A percentile compares a stretch with the other conserved stretches of the same genome.
phyloP scores from a whole-genome alignment of 164 flowering plant genomes.

The Amborella trichopoda region DNA sequence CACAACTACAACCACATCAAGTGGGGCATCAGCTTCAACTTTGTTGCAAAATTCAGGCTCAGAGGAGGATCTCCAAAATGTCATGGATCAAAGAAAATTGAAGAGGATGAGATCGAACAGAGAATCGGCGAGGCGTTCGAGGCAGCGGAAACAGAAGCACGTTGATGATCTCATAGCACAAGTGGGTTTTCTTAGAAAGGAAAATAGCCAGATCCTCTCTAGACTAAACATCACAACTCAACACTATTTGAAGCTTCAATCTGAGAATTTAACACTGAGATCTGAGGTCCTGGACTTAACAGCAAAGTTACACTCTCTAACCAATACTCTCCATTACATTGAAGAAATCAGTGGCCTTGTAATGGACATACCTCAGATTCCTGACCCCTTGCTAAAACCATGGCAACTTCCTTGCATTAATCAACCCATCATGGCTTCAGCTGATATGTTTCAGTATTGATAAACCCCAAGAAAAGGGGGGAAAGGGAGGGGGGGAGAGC shows the following conservation, averaged over 20 bases:
- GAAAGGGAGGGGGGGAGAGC: too few relatives aligned
- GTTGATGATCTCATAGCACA: slow-evolving; percentile 61
- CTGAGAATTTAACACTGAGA: slow-evolving; percentile 54
- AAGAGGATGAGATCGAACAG: slow-evolving; percentile 86
- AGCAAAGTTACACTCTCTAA: slow-evolving; percentile 51
- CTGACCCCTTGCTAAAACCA: slow-evolving; percentile 1
- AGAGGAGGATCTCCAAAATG: slow-evolving; percentile 33
- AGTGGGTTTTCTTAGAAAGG: slow-evolving; percentile 35
- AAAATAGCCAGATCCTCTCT: slow-evolving; percentile 38
- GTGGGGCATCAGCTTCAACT: slow-evolving; percentile 41
- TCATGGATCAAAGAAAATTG: slow-evolving; percentile 53
- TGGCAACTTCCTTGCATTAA: slow-evolving; percentile 1
- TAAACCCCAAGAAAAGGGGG: too few relatives aligned
- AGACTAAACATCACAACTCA: slow-evolving; percentile 40
- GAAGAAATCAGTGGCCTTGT: slow-evolving; percentile 1
- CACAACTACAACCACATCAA: slow-evolving; percentile 39
- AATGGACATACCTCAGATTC: slow-evolving; percentile 4
- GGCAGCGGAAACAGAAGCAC: slow-evolving; percentile 80
- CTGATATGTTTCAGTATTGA: slow-evolving; percentile 6
- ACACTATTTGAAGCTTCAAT: slow-evolving; percentile 34
- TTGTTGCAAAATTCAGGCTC: slow-evolving; percentile 18
- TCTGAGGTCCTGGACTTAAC: slow-evolving; percentile 60
- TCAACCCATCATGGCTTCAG: slow-evolving; percentile 10
- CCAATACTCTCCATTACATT: slow-evolving; percentile 40
- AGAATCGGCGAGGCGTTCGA: slow-evolving; percentile 81